These are phyloP conservation scores for Cystofilobasidium bisporidii DNA, from an alignment of 768 basidiomycete genomes.

Conservation along the genomic window DNA sequence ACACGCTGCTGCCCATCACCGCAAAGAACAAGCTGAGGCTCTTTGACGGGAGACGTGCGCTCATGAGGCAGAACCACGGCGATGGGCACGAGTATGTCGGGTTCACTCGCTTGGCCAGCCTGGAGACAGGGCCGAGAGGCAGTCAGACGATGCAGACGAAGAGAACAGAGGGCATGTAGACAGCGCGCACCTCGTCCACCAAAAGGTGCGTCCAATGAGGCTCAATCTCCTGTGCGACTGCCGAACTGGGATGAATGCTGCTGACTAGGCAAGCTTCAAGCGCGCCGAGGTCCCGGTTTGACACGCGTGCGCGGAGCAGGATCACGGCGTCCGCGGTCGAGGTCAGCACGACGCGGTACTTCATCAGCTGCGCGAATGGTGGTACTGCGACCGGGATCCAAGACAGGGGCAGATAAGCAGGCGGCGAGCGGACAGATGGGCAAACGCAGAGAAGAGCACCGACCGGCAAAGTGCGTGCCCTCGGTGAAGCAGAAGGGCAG, in stretches of 20 bases:
- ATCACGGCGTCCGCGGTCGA: constrained; percentile 37
- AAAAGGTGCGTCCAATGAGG: constrained; percentile 41
- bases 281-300: constrained; percentile 35
- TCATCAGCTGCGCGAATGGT: constrained; percentile 31
- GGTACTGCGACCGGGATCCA: constrained; percentile 32
- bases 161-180: too few relatives aligned
- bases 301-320: constrained; percentile 33
- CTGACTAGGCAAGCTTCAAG: constrained; percentile 29
- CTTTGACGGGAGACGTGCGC: neutral
- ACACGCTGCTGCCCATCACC: constrained; percentile 39
- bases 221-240: neutral
- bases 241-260: constrained; percentile 29
- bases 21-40: constrained; percentile 36
- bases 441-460: neutral
- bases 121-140: constrained; percentile 10
- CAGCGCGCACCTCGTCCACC: constrained; percentile 39
- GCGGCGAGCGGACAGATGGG: constrained; percentile 26
- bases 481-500: constrained; percentile 33
- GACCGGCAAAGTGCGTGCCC: constrained; percentile 32
- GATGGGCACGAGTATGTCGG: constrained; percentile 37
- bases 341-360: constrained; percentile 36
- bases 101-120: constrained; percentile 41
- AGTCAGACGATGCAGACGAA: neutral
- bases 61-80: constrained; percentile 30
- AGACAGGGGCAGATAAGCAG: constrained; percentile 29